Evolutionary conservation across 805 yeast species (phyloP).

Genomic region (Diddensiella transvaalensis): DNA sequence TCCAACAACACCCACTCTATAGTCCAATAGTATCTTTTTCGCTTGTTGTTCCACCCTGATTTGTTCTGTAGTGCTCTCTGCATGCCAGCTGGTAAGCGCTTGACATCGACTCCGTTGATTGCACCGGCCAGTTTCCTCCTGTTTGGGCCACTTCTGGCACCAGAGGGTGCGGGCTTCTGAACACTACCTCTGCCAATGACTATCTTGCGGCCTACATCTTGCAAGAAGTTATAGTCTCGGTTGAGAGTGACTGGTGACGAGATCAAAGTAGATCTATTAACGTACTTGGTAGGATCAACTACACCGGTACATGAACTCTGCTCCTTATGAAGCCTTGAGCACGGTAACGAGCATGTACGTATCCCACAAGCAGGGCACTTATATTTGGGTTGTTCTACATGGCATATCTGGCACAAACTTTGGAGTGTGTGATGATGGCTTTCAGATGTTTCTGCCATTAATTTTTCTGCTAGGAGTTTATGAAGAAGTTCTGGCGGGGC

Average conservation of each 20-base stretch:
- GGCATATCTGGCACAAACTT: constrained; percentile 46
- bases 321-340: constrained; percentile 68
- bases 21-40: constrained; percentile 69
- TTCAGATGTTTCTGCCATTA: no score
- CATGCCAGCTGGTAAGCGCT: constrained; percentile 70
- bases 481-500: no score
- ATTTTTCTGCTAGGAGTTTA: no score
- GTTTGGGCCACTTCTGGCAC: not conserved
- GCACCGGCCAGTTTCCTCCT: constrained; percentile 25
- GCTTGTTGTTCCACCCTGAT: constrained; percentile 64
- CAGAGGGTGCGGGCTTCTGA: not conserved
- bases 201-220: constrained; percentile 55
- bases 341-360: constrained; percentile 64
- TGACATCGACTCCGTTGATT: constrained; percentile 60
- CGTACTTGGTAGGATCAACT: constrained; percentile 57
- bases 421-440: constrained; percentile 5
- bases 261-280: constrained; percentile 45
- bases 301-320: constrained; percentile 62
- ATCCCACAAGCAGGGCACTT: constrained; percentile 75
- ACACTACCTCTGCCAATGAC: constrained; percentile 45
- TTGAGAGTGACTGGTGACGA: constrained; percentile 51
- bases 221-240: constrained; percentile 77
- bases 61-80: constrained; percentile 59
- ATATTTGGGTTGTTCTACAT: constrained; percentile 48
- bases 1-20: constrained; percentile 57